phyloP scores from a whole-genome alignment of 768 basidiomycete genomes.

The Lactifluus pinguis region DNA sequence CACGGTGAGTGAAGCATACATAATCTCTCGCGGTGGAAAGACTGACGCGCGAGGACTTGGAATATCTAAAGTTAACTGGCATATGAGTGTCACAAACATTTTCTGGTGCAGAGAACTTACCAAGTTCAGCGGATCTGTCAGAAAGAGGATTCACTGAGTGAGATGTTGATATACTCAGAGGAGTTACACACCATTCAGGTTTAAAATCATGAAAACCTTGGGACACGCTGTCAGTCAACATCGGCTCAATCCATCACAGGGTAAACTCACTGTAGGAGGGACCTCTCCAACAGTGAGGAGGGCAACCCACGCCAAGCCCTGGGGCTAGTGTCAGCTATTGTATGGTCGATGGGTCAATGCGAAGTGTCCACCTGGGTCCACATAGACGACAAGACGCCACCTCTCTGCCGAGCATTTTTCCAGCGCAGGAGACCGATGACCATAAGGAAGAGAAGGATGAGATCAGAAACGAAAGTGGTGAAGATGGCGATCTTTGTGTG shows the following conservation, averaged over 20 bases:
- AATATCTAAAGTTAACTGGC: neutral
- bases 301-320: constrained; percentile 6
- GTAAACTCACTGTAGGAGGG: constrained; percentile 7
- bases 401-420: neutral
- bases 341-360: neutral
- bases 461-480: neutral
- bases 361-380: neutral
- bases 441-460: constrained; percentile 12
- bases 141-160: neutral
- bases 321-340: neutral
- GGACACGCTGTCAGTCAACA: neutral
- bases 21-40: neutral
- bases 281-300: constrained; percentile 9
- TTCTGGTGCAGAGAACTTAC: neutral
- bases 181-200: constrained; percentile 11
- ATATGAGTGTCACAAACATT: neutral
- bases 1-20: neutral
- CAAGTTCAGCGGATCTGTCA: constrained; percentile 9
- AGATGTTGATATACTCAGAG: neutral
- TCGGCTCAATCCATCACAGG: neutral
- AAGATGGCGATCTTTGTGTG: neutral
- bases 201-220: constrained; percentile 11
- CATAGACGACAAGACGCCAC: constrained; percentile 1
- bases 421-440: constrained; percentile 8
- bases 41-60: constrained; percentile 6